Percentiles rank a stretch among this genome's conserved stretches.
These are phyloP conservation scores for Amanita phalloides DNA, from an alignment of 768 basidiomycete genomes.

Conservation along the genomic window DNA sequence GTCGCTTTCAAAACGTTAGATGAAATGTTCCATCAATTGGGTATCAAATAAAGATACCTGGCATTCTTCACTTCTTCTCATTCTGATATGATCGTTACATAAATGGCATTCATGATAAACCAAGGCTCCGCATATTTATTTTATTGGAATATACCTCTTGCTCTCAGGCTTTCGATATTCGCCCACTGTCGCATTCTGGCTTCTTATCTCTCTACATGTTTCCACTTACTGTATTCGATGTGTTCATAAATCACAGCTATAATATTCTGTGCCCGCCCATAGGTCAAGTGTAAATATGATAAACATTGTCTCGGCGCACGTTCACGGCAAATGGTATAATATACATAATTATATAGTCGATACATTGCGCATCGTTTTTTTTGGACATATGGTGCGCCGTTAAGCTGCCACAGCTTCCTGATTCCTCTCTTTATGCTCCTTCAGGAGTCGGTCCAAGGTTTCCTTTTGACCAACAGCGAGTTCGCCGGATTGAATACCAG, in stretches of 20 bases:
- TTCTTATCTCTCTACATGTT: neutral
- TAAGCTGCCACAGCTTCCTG: constrained; percentile 11
- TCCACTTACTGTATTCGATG: neutral
- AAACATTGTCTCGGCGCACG: neutral
- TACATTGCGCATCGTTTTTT: neutral
- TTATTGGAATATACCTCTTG: neutral
- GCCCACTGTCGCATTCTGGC: neutral
- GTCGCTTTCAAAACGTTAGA: constrained; percentile 90
- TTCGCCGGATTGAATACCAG: constrained; percentile 84
- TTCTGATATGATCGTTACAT: neutral
- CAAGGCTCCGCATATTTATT: neutral
- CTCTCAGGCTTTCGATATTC: neutral
- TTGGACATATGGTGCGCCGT: neutral
- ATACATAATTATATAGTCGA: constrained; percentile 4
- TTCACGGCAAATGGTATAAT: neutral
- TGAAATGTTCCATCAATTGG: constrained; percentile 70
- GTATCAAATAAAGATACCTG: constrained; percentile 24
- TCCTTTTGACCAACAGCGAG: constrained; percentile 92
- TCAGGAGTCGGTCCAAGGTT: constrained; percentile 78
- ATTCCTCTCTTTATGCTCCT: constrained; percentile 49
- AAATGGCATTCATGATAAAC: constrained; percentile 2
- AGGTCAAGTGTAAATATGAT: neutral
- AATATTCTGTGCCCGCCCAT: neutral
- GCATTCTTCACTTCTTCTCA: neutral
- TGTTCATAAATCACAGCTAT: neutral